Percentiles rank a stretch among this genome's conserved stretches.
These are phyloP conservation scores for Penicillium sp. DNA, from an alignment of 2,329 filamentous ascomycete species.

Conservation along the genomic window DNA sequence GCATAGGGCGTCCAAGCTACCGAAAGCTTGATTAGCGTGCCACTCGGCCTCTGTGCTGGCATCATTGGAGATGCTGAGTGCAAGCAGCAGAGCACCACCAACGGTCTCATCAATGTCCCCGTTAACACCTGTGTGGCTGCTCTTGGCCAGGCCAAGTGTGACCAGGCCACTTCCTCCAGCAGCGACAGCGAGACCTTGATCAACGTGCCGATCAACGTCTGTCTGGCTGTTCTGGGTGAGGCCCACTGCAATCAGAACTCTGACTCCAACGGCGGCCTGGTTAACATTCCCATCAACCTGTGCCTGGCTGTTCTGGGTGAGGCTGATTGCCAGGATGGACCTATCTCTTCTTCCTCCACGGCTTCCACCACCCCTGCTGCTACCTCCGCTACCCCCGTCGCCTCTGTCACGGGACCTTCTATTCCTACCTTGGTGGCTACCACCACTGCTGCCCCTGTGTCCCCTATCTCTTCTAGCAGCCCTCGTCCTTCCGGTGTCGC, in stretches of 20 bases:
- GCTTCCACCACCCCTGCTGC: not conserved
- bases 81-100: conserved; percentile 16
- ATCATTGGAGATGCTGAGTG: conserved; percentile 26
- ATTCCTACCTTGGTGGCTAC: not conserved
- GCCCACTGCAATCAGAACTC: conserved; percentile 22
- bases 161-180: conserved; percentile 14
- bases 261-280: conserved; percentile 15
- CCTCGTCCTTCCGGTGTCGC: not conserved
- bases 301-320: conserved; percentile 26
- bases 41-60: conserved; percentile 25
- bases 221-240: conserved; percentile 28
- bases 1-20: not conserved
- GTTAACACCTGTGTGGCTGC: conserved; percentile 22
- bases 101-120: conserved; percentile 25
- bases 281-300: conserved; percentile 28
- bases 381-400: not conserved
- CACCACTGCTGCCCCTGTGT: not conserved
- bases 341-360: not conserved
- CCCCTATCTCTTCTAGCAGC: not conserved
- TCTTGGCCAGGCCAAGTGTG: conserved; percentile 24
- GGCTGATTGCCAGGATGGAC: conserved; percentile 19
- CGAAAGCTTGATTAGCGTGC: conserved; percentile 22
- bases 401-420: not conserved
- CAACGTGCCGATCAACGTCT: conserved; percentile 27
- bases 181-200: conserved; percentile 17